Percentiles rank a stretch among this genome's conserved stretches.
phyloP scores from a whole-genome alignment of 352 stramenopile genomes.

The Phytophthora foliorum region DNA sequence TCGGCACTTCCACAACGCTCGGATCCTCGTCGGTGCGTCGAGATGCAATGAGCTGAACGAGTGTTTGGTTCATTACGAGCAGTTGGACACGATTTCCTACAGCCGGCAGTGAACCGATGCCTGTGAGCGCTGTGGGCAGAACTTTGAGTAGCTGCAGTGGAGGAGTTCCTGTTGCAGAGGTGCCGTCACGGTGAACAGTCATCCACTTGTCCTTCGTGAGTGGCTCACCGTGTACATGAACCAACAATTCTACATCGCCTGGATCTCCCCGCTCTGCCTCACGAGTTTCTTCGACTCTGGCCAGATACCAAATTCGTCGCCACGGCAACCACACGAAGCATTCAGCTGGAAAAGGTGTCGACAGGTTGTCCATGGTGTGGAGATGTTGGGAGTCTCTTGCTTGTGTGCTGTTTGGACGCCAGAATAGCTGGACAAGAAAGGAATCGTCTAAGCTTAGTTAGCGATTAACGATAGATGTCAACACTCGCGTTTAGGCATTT shows the following conservation, averaged over 20 bases:
- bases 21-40: conserved; percentile 3
- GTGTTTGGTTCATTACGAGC: conserved; percentile 19
- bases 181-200: conserved; percentile 21
- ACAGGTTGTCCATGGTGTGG: conserved; percentile 7
- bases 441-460: neutral
- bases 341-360: conserved; percentile 13
- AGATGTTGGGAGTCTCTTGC: neutral
- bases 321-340: conserved; percentile 55
- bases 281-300: conserved; percentile 40
- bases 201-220: conserved; percentile 63
- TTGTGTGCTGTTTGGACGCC: neutral
- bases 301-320: conserved; percentile 60
- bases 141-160: conserved; percentile 44
- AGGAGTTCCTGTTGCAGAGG: conserved; percentile 3
- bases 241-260: conserved; percentile 27
- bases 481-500: too few species aligned
- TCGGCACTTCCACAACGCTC: conserved; percentile 10
- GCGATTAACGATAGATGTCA: neutral
- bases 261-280: conserved; percentile 4
- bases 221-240: conserved; percentile 60
- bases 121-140: conserved; percentile 29
- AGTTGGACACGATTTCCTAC: conserved; percentile 48
- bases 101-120: conserved; percentile 51
- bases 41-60: conserved; percentile 20
- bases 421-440: neutral